Evolutionary conservation across 2,329 filamentous ascomycete species (phyloP).

Genomic region (Phialophora tarda): DNA sequence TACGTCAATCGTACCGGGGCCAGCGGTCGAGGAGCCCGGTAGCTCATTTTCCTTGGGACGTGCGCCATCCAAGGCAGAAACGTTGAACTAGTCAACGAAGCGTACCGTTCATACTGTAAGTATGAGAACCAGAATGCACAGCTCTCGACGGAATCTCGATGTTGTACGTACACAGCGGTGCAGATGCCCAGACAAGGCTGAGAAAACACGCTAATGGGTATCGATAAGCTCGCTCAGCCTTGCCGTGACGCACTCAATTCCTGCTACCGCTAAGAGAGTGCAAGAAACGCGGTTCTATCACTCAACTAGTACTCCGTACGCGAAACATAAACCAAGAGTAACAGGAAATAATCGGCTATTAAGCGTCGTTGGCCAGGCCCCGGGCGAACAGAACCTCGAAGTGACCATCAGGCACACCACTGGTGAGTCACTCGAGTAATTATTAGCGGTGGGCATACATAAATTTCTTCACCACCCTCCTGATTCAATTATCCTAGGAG

Average conservation of each 20-base stretch:
- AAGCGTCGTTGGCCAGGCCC: too few species aligned
- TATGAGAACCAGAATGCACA: neutral
- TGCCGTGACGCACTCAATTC: neutral
- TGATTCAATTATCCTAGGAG: too few species aligned
- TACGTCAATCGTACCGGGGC: neutral
- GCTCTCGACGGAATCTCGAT: neutral
- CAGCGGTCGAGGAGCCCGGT: neutral
- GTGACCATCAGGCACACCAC: too few species aligned
- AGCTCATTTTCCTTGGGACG: neutral
- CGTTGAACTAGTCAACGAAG: neutral
- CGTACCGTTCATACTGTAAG: too few species aligned
- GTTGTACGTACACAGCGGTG: too few species aligned
- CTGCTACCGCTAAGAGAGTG: neutral
- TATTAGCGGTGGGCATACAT: too few species aligned
- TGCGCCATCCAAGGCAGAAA: neutral
- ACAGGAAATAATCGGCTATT: too few species aligned
- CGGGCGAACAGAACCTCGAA: too few species aligned
- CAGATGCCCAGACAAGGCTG: neutral
- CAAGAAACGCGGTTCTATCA: neutral
- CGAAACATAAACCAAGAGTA: neutral
- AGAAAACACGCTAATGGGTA: neutral
- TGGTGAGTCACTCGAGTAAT: too few species aligned
- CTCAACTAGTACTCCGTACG: too few species aligned
- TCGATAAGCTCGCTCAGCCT: constrained; percentile 1
- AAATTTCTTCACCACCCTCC: too few species aligned